Evolutionary conservation across 768 basidiomycete species (phyloP).

Genomic region (Amanita pallidorosea): DNA sequence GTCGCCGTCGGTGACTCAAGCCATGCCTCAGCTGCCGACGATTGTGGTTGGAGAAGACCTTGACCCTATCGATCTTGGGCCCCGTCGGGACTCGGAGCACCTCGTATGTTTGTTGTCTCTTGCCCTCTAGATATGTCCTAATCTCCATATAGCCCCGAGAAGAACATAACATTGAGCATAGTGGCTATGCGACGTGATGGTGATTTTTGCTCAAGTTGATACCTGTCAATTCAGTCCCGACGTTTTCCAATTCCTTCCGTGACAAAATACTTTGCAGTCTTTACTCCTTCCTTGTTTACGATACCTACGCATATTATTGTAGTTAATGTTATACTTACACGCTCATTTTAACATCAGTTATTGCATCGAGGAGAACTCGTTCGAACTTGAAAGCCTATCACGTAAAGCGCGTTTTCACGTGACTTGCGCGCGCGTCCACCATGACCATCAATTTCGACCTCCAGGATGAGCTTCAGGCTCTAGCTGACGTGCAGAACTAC

Average conservation of each 20-base stretch:
- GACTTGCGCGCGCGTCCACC: conserved; percentile 7
- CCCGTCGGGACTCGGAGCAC: conserved; percentile 2
- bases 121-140: neutral
- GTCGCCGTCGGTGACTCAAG: neutral
- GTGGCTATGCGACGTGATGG: neutral
- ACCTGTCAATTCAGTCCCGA: too few relatives aligned
- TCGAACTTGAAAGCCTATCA: too few relatives aligned
- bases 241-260: neutral
- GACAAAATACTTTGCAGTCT: neutral
- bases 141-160: neutral
- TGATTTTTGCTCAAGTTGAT: neutral
- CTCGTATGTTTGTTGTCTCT: neutral
- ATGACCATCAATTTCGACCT: conserved; percentile 54
- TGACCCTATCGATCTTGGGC: neutral
- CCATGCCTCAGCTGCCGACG: conserved; percentile 5
- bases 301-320: neutral
- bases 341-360: neutral
- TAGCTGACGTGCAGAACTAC: conserved; percentile 52
- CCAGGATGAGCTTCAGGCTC: conserved; percentile 62
- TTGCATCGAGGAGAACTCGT: neutral
- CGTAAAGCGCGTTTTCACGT: conserved; percentile 6
- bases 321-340: conserved; percentile 2
- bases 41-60: conserved; percentile 6
- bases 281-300: neutral
- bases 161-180: neutral